Conservation (phyloP, 2,329 filamentous ascomycete species). For the Monosporascus cannonballus region DNA sequence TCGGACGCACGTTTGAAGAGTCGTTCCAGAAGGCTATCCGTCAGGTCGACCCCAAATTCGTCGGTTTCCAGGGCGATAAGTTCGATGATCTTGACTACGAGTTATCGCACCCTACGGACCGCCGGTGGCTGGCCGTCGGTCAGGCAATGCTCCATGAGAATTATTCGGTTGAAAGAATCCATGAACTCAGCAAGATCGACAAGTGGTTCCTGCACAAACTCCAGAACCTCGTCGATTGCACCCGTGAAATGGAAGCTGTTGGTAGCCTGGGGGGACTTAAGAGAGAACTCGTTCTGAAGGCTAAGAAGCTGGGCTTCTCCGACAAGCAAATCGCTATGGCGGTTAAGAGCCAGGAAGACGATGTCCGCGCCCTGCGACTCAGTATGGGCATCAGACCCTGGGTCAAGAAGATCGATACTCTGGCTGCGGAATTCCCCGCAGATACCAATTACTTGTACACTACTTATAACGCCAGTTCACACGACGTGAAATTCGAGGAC, state of each 20-base stretch:
- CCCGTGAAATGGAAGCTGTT: slow-evolving; percentile 75
- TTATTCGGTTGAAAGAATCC: slow-evolving; percentile 86
- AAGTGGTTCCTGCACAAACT: slow-evolving; percentile 99
- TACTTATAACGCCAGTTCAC: slow-evolving; percentile 91
- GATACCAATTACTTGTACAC: slow-evolving; percentile 96
- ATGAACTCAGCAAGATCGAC: slow-evolving; percentile 96
- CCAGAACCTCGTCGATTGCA: slow-evolving; percentile 91
- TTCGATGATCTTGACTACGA: slow-evolving; percentile 90
- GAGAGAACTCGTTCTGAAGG: slow-evolving; percentile 80
- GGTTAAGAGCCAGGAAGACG: slow-evolving; percentile 79
- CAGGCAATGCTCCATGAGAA: slow-evolving; percentile 97
- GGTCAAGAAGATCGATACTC: slow-evolving; percentile 97
- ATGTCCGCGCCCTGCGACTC: slow-evolving; percentile 79
- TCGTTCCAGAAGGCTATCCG: slow-evolving; percentile 98
- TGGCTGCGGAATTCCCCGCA: slow-evolving; percentile 93
- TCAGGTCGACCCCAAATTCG: slow-evolving; percentile 86
- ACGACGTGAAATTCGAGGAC: slow-evolving; percentile 92
- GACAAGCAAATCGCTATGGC: slow-evolving; percentile 90
- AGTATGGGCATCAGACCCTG: slow-evolving; percentile 86
- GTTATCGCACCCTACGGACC: slow-evolving; percentile 88
- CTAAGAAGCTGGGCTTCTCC: slow-evolving; percentile 97
- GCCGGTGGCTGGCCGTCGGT: slow-evolving; percentile 93
- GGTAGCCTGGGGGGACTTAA: slow-evolving; percentile 79
- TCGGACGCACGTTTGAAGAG: slow-evolving; percentile 96
- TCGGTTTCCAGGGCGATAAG: slow-evolving; percentile 91